A percentile compares a stretch with the other conserved stretches of the same genome.
Evolutionary conservation across 2,329 filamentous ascomycete genomes (phyloP).

Genomic region (Trichoderma afroharzianum): DNA sequence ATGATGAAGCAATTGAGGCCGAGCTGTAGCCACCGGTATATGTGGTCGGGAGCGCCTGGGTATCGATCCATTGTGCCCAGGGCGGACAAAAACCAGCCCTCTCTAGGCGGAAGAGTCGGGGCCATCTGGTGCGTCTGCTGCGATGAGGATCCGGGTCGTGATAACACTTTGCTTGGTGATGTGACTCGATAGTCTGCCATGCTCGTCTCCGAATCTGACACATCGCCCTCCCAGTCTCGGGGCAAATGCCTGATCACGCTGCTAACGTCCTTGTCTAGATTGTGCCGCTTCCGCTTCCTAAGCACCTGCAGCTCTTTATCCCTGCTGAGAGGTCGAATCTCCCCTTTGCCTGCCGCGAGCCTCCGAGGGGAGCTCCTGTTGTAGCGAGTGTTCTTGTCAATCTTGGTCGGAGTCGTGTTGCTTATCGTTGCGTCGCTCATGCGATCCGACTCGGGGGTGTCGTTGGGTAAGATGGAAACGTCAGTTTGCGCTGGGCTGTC

Average conservation of each 20-base stretch:
- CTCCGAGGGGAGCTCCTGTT: conserved; percentile 40
- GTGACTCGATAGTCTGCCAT: conserved; percentile 14
- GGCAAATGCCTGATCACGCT: conserved; percentile 44
- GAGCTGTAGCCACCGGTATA: conserved; percentile 58
- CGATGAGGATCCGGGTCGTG: conserved; percentile 20
- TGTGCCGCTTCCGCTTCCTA: conserved; percentile 53
- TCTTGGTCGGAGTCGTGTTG: conserved; percentile 43
- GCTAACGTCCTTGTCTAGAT: conserved; percentile 50
- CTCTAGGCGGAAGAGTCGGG: background rate
- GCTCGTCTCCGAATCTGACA: conserved; percentile 46
- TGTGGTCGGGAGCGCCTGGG: conserved; percentile 55
- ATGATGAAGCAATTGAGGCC: conserved; percentile 63
- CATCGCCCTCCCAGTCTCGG: conserved; percentile 43
- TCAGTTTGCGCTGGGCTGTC: conserved; percentile 59
- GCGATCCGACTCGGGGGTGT: conserved; percentile 51
- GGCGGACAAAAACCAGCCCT: conserved; percentile 39
- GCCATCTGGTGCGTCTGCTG: conserved; percentile 24
- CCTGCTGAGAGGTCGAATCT: conserved; percentile 50
- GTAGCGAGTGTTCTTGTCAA: conserved; percentile 46
- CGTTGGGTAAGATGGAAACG: conserved; percentile 48
- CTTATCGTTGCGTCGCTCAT: conserved; percentile 42
- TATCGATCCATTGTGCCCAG: conserved; percentile 54
- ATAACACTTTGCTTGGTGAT: background rate
- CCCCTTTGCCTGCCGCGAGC: conserved; percentile 57
- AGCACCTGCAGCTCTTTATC: conserved; percentile 31